Conservation (phyloP, 352 stramenopile species). For the Plasmopara viticola region DNA sequence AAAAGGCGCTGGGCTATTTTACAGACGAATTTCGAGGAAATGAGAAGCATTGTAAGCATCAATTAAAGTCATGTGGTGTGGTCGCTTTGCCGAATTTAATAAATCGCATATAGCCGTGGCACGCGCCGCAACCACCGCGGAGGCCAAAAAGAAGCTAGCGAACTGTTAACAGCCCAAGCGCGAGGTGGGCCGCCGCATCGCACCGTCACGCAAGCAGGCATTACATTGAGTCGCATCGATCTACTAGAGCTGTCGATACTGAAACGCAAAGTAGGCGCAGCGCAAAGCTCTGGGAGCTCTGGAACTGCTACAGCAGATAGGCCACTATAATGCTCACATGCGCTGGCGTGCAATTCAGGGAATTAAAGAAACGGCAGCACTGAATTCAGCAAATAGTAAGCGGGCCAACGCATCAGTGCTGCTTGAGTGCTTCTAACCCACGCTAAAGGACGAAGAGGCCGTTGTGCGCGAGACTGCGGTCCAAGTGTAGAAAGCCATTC, state of each 20-base stretch:
- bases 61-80: no score
- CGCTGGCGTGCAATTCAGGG: constrained; percentile 63
- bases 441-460: constrained; percentile 71
- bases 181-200: constrained; percentile 77
- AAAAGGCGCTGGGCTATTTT: no score
- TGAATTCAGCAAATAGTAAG: constrained; percentile 43
- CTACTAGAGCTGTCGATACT: no score
- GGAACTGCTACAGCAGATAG: constrained; percentile 57
- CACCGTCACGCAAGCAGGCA: no score
- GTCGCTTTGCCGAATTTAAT: no score
- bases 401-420: constrained; percentile 64
- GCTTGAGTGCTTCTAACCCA: constrained; percentile 69
- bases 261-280: no score
- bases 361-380: constrained; percentile 49
- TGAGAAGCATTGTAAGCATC: no score
- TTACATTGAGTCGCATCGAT: no score
- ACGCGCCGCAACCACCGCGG: constrained; percentile 35
- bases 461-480: constrained; percentile 71
- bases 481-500: constrained; percentile 53
- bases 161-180: constrained; percentile 85
- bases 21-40: no score
- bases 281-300: constrained; percentile 57
- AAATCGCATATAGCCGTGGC: constrained; percentile 27
- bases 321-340: constrained; percentile 80
- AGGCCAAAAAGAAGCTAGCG: constrained; percentile 77